phyloP scores from a whole-genome alignment of 2,329 filamentous ascomycete genomes.

The Colletotrichum sp. region DNA sequence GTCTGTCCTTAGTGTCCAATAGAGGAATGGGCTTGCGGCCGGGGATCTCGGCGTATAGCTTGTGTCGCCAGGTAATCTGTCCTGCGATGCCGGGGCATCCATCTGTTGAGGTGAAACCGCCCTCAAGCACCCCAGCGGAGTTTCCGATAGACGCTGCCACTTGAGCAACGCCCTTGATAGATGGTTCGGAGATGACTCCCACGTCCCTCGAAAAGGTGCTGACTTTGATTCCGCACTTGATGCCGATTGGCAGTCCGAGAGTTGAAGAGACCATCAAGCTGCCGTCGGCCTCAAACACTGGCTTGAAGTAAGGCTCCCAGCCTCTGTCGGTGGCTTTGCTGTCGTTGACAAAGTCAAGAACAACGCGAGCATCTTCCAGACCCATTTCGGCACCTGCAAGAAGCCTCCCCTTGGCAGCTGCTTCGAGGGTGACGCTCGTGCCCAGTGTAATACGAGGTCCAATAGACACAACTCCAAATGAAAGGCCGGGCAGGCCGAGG shows the following conservation, averaged over 20 bases:
- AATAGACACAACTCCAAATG: conserved; percentile 27
- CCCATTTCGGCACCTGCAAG: conserved; percentile 35
- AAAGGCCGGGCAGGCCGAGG: conserved; percentile 28
- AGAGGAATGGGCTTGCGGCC: conserved; percentile 19
- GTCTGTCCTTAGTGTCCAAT: conserved; percentile 26
- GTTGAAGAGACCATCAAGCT: conserved; percentile 27
- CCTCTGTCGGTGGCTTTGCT: conserved; percentile 22
- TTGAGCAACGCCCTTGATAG: conserved; percentile 27
- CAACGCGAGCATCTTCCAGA: conserved; percentile 22
- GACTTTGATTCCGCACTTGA: conserved; percentile 29
- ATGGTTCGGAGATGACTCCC: conserved; percentile 31
- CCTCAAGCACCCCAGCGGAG: conserved; percentile 12
- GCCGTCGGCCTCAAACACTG: conserved; percentile 31
- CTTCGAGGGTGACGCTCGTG: conserved; percentile 25
- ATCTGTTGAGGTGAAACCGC: conserved; percentile 23
- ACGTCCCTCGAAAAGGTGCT: conserved; percentile 23
- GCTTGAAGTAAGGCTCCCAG: conserved; percentile 33
- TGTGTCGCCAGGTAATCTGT: conserved; percentile 32
- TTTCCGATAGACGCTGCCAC: conserved; percentile 19
- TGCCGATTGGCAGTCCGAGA: conserved; percentile 31
- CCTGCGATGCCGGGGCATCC: conserved; percentile 31
- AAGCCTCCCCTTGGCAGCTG: conserved; percentile 27
- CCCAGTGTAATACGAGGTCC: conserved; percentile 20
- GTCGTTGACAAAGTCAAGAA: conserved; percentile 23
- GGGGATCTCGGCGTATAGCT: conserved; percentile 25